Evolutionary conservation across 441 rosid genomes (phyloP).

Genomic region (Brassica hybrid): DNA sequence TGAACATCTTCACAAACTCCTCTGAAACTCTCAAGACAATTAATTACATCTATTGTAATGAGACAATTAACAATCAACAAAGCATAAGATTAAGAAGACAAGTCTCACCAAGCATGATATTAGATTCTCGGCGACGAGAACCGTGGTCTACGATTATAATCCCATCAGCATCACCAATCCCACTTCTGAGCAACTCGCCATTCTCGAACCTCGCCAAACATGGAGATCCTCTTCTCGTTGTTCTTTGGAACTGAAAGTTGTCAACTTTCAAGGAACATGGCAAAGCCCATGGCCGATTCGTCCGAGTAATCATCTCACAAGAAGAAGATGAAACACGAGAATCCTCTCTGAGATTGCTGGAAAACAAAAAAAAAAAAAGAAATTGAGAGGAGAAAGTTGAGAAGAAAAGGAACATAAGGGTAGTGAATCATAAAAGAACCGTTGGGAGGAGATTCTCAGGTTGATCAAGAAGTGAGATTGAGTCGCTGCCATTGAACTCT

Average conservation of each 20-base stretch:
- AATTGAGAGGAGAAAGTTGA: background rate
- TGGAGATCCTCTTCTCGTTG: conserved; percentile 5
- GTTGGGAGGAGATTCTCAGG: no score
- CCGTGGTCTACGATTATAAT: conserved; percentile 94
- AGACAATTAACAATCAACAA: background rate
- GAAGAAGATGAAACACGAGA: conserved; percentile 21
- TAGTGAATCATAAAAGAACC: no score
- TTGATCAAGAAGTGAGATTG: no score
- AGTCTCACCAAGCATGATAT: conserved; percentile 81
- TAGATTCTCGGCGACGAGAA: conserved; percentile 85
- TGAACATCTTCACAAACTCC: conserved; percentile 87
- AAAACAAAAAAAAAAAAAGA: background rate
- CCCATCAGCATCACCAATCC: conserved; percentile 68
- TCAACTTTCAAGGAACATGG: conserved; percentile 37
- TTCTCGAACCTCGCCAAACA: conserved; percentile 40
- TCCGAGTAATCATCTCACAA: conserved; percentile 7
- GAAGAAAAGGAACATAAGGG: no score
- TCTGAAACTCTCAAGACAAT: conserved; percentile 53
- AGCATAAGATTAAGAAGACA: background rate
- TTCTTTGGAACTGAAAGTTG: conserved; percentile 23
- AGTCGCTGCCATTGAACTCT: no score
- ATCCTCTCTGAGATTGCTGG: conserved; percentile 19
- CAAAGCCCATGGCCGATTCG: conserved; percentile 29
- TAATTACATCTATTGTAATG: background rate
- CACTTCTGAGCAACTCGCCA: conserved; percentile 41